phyloP scores from a whole-genome alignment of 345 rosid species.

The Eucalyptus tenuipes region DNA sequence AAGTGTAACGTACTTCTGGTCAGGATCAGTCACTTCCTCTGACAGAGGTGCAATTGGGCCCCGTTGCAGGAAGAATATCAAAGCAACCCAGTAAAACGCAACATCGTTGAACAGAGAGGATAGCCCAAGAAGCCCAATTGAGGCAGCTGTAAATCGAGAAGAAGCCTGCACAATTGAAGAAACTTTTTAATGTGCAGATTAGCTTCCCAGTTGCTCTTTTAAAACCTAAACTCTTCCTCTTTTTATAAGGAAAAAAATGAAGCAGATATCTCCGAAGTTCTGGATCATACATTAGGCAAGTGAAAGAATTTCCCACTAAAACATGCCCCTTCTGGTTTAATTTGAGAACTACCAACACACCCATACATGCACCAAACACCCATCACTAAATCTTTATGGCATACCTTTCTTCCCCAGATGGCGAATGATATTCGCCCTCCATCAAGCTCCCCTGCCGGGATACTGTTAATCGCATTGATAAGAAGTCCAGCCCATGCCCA shows the following conservation, averaged over 20 bases:
- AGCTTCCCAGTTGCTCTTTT: not conserved
- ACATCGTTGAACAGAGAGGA: conserved; percentile 75
- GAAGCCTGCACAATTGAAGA: conserved; percentile 41
- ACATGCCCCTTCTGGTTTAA: not conserved
- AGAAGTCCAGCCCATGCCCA: conserved; percentile 99
- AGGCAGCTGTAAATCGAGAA: conserved; percentile 44
- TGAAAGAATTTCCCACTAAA: not conserved
- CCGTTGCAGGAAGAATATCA: conserved; percentile 77
- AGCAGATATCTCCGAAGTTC: not conserved
- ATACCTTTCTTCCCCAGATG: conserved; percentile 97
- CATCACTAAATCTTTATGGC: not conserved
- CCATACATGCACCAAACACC: not conserved
- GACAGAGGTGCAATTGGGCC: conserved; percentile 79
- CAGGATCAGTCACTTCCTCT: conserved; percentile 70
- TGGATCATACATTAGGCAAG: not conserved
- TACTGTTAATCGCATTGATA: conserved; percentile 88
- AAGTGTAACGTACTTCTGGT: conserved; percentile 37
- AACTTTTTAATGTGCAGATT: not conserved
- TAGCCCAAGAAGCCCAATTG: conserved; percentile 63
- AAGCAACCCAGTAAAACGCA: conserved; percentile 86
- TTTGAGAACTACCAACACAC: not conserved
- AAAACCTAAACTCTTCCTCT: not conserved
- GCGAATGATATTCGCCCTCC: conserved; percentile 80
- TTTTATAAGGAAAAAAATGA: not conserved
- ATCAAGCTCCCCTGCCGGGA: conserved; percentile 93